phyloP scores from a whole-genome alignment of 805 yeast species.

The Soucietia sequanensis region DNA sequence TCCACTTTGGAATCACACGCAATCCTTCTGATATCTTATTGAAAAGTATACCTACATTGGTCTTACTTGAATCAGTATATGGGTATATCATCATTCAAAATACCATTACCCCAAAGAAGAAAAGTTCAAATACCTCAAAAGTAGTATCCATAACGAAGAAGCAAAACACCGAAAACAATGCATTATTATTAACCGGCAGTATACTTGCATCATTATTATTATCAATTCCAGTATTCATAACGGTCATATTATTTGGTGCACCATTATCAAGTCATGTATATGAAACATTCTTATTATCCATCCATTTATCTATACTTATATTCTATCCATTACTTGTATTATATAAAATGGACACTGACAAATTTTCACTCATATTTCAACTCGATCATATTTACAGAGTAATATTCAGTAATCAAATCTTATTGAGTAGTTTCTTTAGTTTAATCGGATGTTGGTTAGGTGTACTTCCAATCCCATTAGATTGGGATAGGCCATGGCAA shows the following conservation, averaged over 20 bases:
- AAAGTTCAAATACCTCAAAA: slow-evolving; percentile 1
- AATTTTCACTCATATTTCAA: slow-evolving; percentile 21
- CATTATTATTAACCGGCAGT: slow-evolving; percentile 25
- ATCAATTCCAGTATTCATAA: slow-evolving; percentile 37
- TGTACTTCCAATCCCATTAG: slow-evolving; percentile 89
- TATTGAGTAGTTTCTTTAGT: slow-evolving; percentile 25
- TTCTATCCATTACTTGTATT: slow-evolving; percentile 63
- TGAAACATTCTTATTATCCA: slow-evolving; percentile 60
- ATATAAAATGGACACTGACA: slow-evolving; percentile 50
- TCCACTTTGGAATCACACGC: slow-evolving; percentile 26
- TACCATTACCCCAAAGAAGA: slow-evolving; percentile 1
- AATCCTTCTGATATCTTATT: slow-evolving; percentile 20
- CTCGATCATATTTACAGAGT: slow-evolving; percentile 17
- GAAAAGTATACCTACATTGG: slow-evolving; percentile 23
- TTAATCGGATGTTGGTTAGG: slow-evolving; percentile 86
- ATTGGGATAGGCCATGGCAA: slow-evolving; percentile 99
- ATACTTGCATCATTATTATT: slow-evolving; percentile 29
- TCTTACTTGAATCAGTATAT: slow-evolving; percentile 23
- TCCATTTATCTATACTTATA: slow-evolving; percentile 59
- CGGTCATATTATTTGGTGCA: slow-evolving; percentile 72
- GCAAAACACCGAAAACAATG: slow-evolving; percentile 11
- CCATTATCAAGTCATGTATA: slow-evolving; percentile 55
- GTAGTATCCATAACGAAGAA: slow-evolving; percentile 5
- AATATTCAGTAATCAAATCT: slow-evolving; percentile 24
- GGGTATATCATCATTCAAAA: slow-evolving; percentile 15